These are phyloP conservation scores for Mycena pura DNA, from an alignment of 768 basidiomycete genomes.

Conservation along the genomic window DNA sequence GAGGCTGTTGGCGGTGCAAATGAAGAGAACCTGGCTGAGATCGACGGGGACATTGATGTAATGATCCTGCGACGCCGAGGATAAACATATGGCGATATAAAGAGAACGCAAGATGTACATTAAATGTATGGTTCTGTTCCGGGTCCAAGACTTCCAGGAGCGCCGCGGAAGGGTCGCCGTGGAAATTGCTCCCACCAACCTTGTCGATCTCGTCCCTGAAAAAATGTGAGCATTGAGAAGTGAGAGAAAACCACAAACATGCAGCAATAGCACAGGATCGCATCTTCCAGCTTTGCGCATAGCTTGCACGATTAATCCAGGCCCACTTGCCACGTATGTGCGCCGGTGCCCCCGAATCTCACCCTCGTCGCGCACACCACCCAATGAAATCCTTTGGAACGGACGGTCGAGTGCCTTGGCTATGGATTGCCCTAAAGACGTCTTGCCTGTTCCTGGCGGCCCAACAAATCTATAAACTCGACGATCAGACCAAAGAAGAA, in stretches of 20 bases:
- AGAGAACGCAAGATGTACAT: conserved; percentile 48
- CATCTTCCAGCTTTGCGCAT: conserved; percentile 81
- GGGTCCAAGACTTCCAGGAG: conserved; percentile 93
- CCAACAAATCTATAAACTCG: conserved; percentile 71
- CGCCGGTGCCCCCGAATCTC: conserved; percentile 80
- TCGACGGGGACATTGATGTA: conserved; percentile 91
- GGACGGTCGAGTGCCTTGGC: conserved; percentile 84
- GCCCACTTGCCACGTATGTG: conserved; percentile 92
- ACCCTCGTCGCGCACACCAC: conserved; percentile 93
- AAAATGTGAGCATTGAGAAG: neutral
- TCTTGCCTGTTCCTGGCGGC: conserved; percentile 92
- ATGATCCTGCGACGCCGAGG: conserved; percentile 68
- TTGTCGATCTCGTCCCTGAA: conserved; percentile 90
- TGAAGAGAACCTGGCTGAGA: conserved; percentile 87
- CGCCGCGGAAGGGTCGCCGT: conserved; percentile 92
- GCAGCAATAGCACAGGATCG: conserved; percentile 82
- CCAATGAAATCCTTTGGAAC: conserved; percentile 91
- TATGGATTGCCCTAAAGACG: conserved; percentile 87
- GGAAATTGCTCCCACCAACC: conserved; percentile 84
- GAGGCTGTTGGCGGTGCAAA: conserved; percentile 90
- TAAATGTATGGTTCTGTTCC: conserved; percentile 88
- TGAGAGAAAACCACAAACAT: conserved; percentile 38
- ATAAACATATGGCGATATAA: neutral
- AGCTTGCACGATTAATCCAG: conserved; percentile 86
- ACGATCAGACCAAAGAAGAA: neutral